Base-by-base conservation (phyloP, 805 yeast genomes). In the Wickerhamiella shivajii region DNA sequence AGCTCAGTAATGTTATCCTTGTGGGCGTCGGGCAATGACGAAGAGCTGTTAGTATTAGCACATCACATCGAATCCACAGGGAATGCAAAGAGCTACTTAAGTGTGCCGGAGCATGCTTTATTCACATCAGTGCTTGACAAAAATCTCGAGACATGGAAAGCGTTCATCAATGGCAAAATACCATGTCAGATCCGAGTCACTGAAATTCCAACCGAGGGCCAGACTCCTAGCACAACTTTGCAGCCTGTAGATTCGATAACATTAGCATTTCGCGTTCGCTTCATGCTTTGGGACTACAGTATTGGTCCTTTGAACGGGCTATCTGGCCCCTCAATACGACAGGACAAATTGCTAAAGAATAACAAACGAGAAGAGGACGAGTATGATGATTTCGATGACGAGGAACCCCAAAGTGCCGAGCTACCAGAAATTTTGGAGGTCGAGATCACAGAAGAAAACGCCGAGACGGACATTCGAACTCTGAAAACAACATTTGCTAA, bases 331-430 rank as follows among this genome's bases (percentile, higher is more conserved):
- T 18, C 33, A 11, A 19, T 26, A 14, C 24, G 26, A 33, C 19
- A 36, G 29, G 18, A 22, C 9, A 12, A 9, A 7, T 5, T 15
- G 31, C 16, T 22, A 15, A 24, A 15, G 13, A 24, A 17, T 5
- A 23, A 21, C 11, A 24, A 28, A 13, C 31, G 38, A 9, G 38
- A 27, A 11, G 56, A 56, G 18, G 53, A 56, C 29, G 57, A 59
- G 26, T 59, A 60, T 19, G 56, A 58, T 13, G 64, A 60, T n/a
- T 57, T 50, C 18, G 64, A 54, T 6, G 61, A 55, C 9, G 60
- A 55, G 5, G 54, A 49, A 2, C 51, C 41, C 6, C 49, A 50
- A 11, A 42, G 36, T 9, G 37, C 20, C 19, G 24, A 30, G 18
- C 51, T 31, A 14, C 39, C 41, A 10, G 26, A 18, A 14, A 31